These are phyloP conservation scores for Salmacisia buchloeana DNA, from an alignment of 1,284 basidiomycete species.

Conservation along the genomic window DNA sequence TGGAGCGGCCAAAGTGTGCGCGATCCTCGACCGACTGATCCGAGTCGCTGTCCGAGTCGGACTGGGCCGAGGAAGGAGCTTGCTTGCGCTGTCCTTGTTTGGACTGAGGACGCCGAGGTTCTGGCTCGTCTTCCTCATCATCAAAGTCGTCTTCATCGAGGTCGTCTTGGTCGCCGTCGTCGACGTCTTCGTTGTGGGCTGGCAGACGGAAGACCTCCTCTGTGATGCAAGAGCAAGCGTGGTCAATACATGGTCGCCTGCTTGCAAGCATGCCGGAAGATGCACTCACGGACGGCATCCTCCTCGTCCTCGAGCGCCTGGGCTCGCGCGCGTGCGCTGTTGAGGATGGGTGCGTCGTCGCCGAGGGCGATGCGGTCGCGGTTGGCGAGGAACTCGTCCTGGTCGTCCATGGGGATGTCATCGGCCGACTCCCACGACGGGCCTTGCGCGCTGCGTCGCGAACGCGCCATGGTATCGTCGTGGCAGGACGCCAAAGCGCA, in stretches of 20 bases:
- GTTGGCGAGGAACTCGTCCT: conserved; percentile 42
- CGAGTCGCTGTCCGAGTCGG: conserved; percentile 58
- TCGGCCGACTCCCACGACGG: conserved; percentile 13
- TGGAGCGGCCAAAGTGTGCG: conserved; percentile 53
- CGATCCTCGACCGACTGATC: conserved; percentile 51
- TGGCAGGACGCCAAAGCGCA: too few species aligned
- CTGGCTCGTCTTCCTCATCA: conserved; percentile 21
- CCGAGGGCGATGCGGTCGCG: conserved; percentile 72
- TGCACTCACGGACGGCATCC: conserved; percentile 51
- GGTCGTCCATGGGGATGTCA: conserved; percentile 37
- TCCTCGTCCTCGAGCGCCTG: conserved; percentile 55
- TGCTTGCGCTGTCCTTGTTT: conserved; percentile 6
- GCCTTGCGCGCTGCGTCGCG: not conserved
- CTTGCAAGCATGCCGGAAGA: not conserved
- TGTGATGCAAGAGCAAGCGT: too few species aligned
- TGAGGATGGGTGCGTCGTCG: not conserved
- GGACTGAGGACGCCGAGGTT: conserved; percentile 12
- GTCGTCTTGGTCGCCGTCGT: conserved; percentile 46
- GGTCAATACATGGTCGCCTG: too few species aligned
- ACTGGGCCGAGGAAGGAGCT: conserved; percentile 50
- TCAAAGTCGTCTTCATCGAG: conserved; percentile 47
- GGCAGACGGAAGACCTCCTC: not conserved
- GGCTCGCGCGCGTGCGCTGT: not conserved
- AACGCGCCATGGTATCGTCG: not conserved
- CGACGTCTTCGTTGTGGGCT: conserved; percentile 13